These are phyloP conservation scores for Pichia norvegensis DNA, from an alignment of 1,139 yeast species.

Conservation along the genomic window DNA sequence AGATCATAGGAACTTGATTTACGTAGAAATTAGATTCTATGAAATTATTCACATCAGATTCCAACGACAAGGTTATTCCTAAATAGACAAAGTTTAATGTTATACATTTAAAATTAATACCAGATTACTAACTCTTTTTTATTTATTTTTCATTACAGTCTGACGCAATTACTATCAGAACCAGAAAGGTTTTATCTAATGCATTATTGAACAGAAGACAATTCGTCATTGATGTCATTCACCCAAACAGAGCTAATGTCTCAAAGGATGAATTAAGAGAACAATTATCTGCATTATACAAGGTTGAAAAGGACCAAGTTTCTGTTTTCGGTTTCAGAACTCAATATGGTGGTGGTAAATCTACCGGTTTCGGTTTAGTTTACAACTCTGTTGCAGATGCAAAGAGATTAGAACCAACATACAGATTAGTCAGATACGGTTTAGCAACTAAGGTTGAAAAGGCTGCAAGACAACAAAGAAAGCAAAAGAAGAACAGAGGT, in stretches of 20 bases:
- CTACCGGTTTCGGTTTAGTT: conserved; percentile 98
- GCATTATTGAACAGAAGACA: conserved; percentile 99
- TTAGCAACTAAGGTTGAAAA: conserved; percentile 93
- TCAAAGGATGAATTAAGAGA: conserved; percentile 99
- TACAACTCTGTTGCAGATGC: conserved; percentile 98
- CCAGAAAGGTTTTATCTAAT: conserved; percentile 99
- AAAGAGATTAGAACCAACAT: conserved; percentile 97
- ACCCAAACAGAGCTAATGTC: conserved; percentile 99
- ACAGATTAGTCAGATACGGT: conserved; percentile 99
- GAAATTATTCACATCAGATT: too few relatives aligned
- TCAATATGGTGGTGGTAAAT: conserved; percentile 99
- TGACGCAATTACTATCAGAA: conserved; percentile 99
- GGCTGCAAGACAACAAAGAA: conserved; percentile 99
- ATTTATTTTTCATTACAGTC: conserved; percentile 36
- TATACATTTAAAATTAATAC: background rate
- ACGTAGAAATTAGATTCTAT: too few relatives aligned
- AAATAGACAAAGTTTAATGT: too few relatives aligned
- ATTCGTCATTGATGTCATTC: conserved; percentile 98
- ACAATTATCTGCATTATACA: conserved; percentile 92
- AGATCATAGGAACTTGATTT: too few relatives aligned
- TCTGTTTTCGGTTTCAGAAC: conserved; percentile 99
- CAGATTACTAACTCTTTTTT: conserved; percentile 4
- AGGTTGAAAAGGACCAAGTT: conserved; percentile 96
- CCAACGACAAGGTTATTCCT: too few relatives aligned
- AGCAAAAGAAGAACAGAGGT: conserved; percentile 99